phyloP scores from a whole-genome alignment of 345 rosid genomes.

The Combretum micranthum region DNA sequence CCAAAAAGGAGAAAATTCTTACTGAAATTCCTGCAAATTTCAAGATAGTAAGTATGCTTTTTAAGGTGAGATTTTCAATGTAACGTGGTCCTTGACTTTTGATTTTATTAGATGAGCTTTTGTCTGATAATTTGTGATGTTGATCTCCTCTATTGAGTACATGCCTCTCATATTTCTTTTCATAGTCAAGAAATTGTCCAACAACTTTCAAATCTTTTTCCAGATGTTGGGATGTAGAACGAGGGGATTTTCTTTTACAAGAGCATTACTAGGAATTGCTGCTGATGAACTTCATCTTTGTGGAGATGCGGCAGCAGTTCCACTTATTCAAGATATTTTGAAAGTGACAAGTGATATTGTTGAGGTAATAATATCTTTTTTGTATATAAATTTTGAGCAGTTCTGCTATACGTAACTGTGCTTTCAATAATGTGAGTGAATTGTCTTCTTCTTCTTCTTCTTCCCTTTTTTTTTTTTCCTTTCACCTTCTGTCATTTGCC shows the following conservation, averaged over 20 bases:
- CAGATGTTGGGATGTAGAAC: conserved; percentile 84
- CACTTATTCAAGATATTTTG: conserved; percentile 72
- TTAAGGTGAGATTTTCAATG: too few species aligned
- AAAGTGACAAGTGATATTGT: conserved; percentile 74
- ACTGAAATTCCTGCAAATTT: too few species aligned
- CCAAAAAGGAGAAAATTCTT: too few species aligned
- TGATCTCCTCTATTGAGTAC: too few species aligned
- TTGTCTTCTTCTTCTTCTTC: too few species aligned
- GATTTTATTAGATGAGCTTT: too few species aligned
- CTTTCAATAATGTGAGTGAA: neutral
- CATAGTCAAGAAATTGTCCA: neutral
- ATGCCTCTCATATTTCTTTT: conserved; percentile 10
- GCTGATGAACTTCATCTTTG: conserved; percentile 91
- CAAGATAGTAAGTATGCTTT: too few species aligned
- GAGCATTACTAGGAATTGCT: conserved; percentile 80
- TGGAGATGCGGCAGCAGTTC: conserved; percentile 85
- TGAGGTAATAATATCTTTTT: conserved; percentile 34
- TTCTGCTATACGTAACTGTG: neutral
- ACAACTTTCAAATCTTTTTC: neutral
- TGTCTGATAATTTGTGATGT: too few species aligned
- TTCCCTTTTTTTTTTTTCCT: too few species aligned
- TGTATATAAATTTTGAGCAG: neutral
- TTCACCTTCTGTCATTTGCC: too few species aligned
- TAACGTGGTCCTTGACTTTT: too few species aligned
- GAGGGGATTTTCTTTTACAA: conserved; percentile 87